phyloP scores from a whole-genome alignment of 352 stramenopile species.

The Globisporangium takayamanum region DNA sequence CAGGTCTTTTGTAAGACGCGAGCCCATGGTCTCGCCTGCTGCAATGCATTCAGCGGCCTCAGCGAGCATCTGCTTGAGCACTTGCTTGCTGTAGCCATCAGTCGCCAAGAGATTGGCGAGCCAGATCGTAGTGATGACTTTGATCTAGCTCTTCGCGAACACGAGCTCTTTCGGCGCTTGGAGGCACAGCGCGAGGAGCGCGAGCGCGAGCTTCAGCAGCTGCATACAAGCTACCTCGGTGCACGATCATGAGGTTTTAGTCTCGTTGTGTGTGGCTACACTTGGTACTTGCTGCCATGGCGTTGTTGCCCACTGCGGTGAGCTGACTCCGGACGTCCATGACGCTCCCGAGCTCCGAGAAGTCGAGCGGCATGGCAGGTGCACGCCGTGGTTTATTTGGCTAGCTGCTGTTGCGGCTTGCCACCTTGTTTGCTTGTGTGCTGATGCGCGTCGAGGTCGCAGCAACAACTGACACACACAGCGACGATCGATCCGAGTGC shows the following conservation, averaged over 20 bases:
- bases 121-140: neutral
- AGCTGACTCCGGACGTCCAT: neutral
- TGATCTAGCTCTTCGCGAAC: no score
- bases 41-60: constrained; percentile 53
- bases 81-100: constrained; percentile 63
- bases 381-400: neutral
- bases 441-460: no score
- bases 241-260: no score
- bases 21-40: constrained; percentile 69
- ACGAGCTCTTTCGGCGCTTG: no score
- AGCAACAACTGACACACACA: no score
- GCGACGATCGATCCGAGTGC: no score
- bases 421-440: neutral
- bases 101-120: constrained; percentile 43
- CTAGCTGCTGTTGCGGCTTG: neutral
- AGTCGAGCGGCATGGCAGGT: neutral
- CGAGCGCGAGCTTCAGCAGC: no score
- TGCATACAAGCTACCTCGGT: no score
- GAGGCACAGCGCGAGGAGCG: no score
- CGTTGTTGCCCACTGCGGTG: no score
- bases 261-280: no score
- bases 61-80: constrained; percentile 61
- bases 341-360: constrained; percentile 5
- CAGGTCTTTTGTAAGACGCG: constrained; percentile 64
- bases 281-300: no score